Evolutionary conservation across 2,329 filamentous ascomycete species (phyloP), one percentile per base, ranked within the genome.

Genomic region (Paraphaeosphaeria minitans): DNA sequence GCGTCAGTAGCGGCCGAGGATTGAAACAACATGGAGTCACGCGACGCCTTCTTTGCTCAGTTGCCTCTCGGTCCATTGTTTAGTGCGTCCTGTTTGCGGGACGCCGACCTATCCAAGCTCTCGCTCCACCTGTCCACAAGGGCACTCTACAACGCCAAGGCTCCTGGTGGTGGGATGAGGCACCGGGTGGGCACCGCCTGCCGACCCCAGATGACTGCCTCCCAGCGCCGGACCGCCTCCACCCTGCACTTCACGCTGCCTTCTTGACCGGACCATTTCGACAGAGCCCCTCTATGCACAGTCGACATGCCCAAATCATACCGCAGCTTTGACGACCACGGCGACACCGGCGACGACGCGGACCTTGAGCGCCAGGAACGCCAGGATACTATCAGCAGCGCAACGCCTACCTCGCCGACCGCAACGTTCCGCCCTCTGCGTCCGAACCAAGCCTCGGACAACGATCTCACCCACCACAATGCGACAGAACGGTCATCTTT

Each of bases 401-500:
- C 72, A 41, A 75, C 72, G 7, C 72, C 71, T 29, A 70, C 71
- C 33, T 75, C 73, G n/a, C 74, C 74, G 8, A 69, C 70, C 1
- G 58, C 66, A 46, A 69, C 67, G 3, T 72, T 72, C 63, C 74
- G 75, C 48, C 63, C 60, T 21, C 57, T 66, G 35, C 63, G 69
- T 37, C 67, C 61, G 39, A 67, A 69, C 62, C 73, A 70, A 55
- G 68, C 72, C 51, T 77, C 78, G 47, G 73, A 71, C 58, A 63
- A 66, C 56, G 68, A 79, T 62, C 65, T 77, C 63, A 49, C 69
- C 53, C 54, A 68, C 63, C 57, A 72, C 64, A 56, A 77, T 68
- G 56, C 75, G 29, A 81, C 81, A 57, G 83, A 85, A 68, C 75
- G 75, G 19, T 80, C 82, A 8, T 78, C 79, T 56, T 67, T 85